Evolutionary conservation across 768 basidiomycete genomes (phyloP).

Genomic region (Coprinellus aureogranulatus): DNA sequence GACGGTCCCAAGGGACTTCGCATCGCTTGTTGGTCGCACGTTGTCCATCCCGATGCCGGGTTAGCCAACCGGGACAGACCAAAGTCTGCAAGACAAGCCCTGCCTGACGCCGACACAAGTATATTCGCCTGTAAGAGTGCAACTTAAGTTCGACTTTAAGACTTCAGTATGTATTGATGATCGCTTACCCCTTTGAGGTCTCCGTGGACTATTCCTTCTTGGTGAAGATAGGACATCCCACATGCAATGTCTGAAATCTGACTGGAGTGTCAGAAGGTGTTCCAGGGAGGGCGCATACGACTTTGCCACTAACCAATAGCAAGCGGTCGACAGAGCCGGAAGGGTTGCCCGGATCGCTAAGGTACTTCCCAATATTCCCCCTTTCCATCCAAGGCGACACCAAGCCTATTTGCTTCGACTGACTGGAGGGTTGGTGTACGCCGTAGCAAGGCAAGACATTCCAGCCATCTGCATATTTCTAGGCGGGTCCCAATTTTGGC

Average conservation of each 20-base stretch:
- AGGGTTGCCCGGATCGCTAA: neutral
- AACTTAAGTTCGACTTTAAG: neutral
- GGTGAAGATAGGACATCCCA: slow-evolving; percentile 19
- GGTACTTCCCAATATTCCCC: slow-evolving; percentile 9
- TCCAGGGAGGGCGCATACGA: neutral
- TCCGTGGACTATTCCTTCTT: slow-evolving; percentile 14
- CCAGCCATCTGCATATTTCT: no score
- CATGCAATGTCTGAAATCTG: slow-evolving; percentile 12
- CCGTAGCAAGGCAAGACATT: slow-evolving; percentile 17
- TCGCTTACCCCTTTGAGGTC: slow-evolving; percentile 21
- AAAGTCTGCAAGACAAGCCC: slow-evolving; percentile 22
- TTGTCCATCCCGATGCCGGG: slow-evolving; percentile 7
- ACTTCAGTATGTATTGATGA: no score
- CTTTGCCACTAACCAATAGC: slow-evolving; percentile 2
- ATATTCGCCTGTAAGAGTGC: slow-evolving; percentile 15
- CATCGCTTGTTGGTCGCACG: neutral
- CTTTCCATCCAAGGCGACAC: slow-evolving; percentile 17
- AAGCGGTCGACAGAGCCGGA: slow-evolving; percentile 3
- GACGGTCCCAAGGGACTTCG: slow-evolving; percentile 10
- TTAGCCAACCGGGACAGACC: slow-evolving; percentile 16
- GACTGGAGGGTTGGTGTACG: slow-evolving; percentile 9
- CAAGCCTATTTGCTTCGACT: slow-evolving; percentile 4
- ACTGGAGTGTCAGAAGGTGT: neutral
- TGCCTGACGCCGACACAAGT: slow-evolving; percentile 15
- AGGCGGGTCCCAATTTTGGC: no score